Base-by-base conservation (phyloP, 208 protist genomes). In the Borovskyia barvae region DNA sequence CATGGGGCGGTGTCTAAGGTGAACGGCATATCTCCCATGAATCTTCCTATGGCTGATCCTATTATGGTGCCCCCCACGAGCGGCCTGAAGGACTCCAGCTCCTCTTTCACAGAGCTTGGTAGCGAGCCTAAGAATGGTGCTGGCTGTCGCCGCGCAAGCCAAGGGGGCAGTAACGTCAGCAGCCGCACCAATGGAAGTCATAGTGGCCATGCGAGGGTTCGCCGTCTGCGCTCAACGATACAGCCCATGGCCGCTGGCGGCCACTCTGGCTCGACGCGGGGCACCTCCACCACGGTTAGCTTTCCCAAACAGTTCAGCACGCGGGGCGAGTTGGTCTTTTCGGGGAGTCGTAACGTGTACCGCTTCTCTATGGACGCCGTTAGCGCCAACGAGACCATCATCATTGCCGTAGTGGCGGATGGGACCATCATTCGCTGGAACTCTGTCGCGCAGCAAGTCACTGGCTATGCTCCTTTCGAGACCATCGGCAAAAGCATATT, bases 351-450 rank as follows among this genome's bases (percentile, higher is more conserved):
- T 19, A 85, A 92, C 62, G 42, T 88, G 20, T 95, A 91, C 72
- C 82, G 83, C 45, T 95, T 95, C 70, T 74, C 80, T 17, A 51
- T 74, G 2, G 43, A 75, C 15, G 79, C 81, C 24, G 61, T 95
- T 30, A 59, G 60, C 5, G 22, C 72, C 12, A 78, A 59, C 43
- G 70, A 80, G 43, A 85, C 26, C 26, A 82, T 92, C 35, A 40
- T 90, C 14, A 85, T 95, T 42, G 77, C 72, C 33, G 77, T 93
- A 28, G 71, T 95, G 11, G 70, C 72, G 24, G 85, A 95, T 56
- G 89, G 89, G 55, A 90, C 83, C n/a, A 84, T 95, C 43, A 89
- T 93, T 45, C 89, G 84, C 5, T 95, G 89, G 85, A 95, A 92
- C 71, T 41, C 50, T 24, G 65, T 65, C 17, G 83, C 78, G 12